Evolutionary conservation across 2,329 filamentous ascomycete species (phyloP).

Genomic region (Chaetomium strumarium): DNA sequence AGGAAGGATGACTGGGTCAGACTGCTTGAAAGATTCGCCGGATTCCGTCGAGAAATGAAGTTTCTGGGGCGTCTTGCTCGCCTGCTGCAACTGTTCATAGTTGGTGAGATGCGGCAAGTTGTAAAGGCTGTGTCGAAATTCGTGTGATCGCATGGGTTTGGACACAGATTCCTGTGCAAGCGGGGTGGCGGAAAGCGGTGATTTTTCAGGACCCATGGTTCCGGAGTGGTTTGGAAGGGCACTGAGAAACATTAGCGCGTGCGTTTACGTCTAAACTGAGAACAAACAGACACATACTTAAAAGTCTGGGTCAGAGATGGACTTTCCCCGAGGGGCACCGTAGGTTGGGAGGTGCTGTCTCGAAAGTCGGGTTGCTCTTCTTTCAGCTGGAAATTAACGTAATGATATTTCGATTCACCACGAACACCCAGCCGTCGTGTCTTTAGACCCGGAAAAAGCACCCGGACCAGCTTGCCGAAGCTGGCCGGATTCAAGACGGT

Average conservation of each 20-base stretch:
- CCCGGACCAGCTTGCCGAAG: slow-evolving; percentile 93
- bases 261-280: neutral
- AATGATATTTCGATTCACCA: slow-evolving; percentile 98
- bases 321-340: slow-evolving; percentile 45
- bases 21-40: slow-evolving; percentile 53
- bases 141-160: slow-evolving; percentile 26
- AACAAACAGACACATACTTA: slow-evolving; percentile 36
- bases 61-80: slow-evolving; percentile 52
- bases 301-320: slow-evolving; percentile 43
- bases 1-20: slow-evolving; percentile 74
- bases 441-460: slow-evolving; percentile 92
- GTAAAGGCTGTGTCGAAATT: slow-evolving; percentile 48
- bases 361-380: slow-evolving; percentile 50
- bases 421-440: slow-evolving; percentile 87
- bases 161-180: slow-evolving; percentile 30
- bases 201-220: slow-evolving; percentile 27
- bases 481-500: slow-evolving; percentile 94
- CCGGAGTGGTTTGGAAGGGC: slow-evolving; percentile 25
- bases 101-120: slow-evolving; percentile 51
- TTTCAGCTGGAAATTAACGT: slow-evolving; percentile 60
- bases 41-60: slow-evolving; percentile 56
- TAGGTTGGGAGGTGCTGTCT: slow-evolving; percentile 41
- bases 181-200: slow-evolving; percentile 36
- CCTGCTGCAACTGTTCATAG: slow-evolving; percentile 54
- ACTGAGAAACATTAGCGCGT: slow-evolving; percentile 28